A percentile compares a stretch with the other conserved stretches of the same genome.
These are phyloP conservation scores for Cyclotella atomus DNA, from an alignment of 108 stramenopile genomes.

Conservation along the genomic window DNA sequence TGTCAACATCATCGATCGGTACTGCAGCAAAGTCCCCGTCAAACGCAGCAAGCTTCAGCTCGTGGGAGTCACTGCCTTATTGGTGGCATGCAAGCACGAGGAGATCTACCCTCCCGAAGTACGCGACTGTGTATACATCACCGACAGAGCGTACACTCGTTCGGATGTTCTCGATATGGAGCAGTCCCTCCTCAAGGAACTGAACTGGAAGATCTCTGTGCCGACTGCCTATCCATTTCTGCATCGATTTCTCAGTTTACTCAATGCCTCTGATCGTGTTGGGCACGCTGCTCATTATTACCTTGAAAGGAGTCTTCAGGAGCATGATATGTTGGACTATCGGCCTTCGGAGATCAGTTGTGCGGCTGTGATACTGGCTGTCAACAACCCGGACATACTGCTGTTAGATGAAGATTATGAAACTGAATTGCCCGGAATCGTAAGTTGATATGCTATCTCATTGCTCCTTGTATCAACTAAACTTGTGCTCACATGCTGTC, in stretches of 20 bases:
- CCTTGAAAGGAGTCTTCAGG: constrained; percentile 95
- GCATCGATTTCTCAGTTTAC: constrained; percentile 74
- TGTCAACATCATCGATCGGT: constrained; percentile 87
- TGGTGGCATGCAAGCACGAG: constrained; percentile 98
- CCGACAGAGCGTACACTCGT: constrained; percentile 87
- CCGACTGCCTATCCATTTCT: constrained; percentile 95
- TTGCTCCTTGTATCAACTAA: constrained; percentile 1
- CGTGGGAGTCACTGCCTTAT: constrained; percentile 95
- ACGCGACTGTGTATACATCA: constrained; percentile 98
- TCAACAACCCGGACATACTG: constrained; percentile 48
- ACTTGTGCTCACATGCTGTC: not conserved
- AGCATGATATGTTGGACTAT: constrained; percentile 85
- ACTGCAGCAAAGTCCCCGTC: constrained; percentile 73
- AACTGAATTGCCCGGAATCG: constrained; percentile 36
- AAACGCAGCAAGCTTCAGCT: constrained; percentile 94
- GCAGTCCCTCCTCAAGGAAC: constrained; percentile 79
- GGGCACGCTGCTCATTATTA: constrained; percentile 87
- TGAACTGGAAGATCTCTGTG: constrained; percentile 90
- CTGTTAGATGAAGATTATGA: constrained; percentile 28
- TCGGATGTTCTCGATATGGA: constrained; percentile 97
- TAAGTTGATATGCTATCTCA: constrained; percentile 22
- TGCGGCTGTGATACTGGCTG: constrained; percentile 89
- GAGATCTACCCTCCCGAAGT: constrained; percentile 98
- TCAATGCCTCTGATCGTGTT: constrained; percentile 53
- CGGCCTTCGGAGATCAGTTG: constrained; percentile 89